Evolutionary conservation across 108 stramenopile genomes (phyloP).

Genomic region (Nannochloropsis gaditana): DNA sequence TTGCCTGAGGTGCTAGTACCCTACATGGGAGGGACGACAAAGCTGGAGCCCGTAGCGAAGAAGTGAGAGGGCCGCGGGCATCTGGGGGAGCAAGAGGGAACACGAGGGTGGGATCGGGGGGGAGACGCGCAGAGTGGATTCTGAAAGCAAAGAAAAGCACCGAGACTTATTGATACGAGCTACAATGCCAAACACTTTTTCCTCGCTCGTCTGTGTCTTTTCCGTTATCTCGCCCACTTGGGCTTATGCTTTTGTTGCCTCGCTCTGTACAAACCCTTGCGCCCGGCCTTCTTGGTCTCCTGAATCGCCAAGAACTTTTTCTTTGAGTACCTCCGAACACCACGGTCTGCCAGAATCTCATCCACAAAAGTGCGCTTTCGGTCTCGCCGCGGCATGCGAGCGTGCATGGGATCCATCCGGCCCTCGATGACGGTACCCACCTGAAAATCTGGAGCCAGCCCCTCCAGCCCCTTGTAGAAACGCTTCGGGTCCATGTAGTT

Average conservation of each 20-base stretch:
- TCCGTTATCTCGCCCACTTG: neutral
- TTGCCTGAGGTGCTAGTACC: constrained; percentile 77
- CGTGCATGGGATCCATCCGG: constrained; percentile 66
- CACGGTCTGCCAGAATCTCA: constrained; percentile 69
- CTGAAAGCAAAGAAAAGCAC: neutral
- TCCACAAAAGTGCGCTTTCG: constrained; percentile 72
- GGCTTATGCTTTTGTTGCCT: neutral
- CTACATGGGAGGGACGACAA: constrained; percentile 57
- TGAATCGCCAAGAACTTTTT: neutral
- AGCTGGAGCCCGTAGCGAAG: constrained; percentile 22
- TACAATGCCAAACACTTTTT: neutral
- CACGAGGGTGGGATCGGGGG: neutral
- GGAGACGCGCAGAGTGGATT: neutral
- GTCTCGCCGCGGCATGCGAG: constrained; percentile 75
- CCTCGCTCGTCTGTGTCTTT: neutral
- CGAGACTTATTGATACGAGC: neutral
- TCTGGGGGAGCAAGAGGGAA: neutral
- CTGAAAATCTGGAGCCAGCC: constrained; percentile 55
- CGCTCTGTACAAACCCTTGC: neutral
- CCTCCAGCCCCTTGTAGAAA: constrained; percentile 85
- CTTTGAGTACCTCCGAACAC: neutral
- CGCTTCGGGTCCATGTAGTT: constrained; percentile 88
- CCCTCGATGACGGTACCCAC: constrained; percentile 87
- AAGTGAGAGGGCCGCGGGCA: neutral
- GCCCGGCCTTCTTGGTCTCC: neutral